Conservation (phyloP, 1,284 basidiomycete genomes). For the Rhodotorula sp. region DNA sequence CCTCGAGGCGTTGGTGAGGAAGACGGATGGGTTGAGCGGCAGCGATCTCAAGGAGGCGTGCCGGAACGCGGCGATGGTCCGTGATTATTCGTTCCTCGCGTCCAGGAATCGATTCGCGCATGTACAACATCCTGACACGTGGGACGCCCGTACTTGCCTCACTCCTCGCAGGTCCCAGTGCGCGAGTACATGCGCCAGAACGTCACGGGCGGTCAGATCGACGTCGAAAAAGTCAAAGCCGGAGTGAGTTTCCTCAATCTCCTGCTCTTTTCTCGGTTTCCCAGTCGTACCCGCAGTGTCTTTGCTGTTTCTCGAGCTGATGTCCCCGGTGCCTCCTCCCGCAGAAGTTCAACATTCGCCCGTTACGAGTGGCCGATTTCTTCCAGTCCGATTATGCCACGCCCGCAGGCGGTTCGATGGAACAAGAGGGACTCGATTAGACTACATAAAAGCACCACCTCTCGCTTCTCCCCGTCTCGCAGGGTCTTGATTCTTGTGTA, state of each 20-base stretch:
- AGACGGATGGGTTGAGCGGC: constrained; percentile 78
- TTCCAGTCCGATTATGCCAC: constrained; percentile 23
- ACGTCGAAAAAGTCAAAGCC: constrained; percentile 33
- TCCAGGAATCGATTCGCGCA: neutral
- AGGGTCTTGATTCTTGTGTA: too few relatives aligned
- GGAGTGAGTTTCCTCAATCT: constrained; percentile 17
- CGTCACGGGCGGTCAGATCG: constrained; percentile 31
- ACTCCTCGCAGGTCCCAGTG: constrained; percentile 72
- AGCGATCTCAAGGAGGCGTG: constrained; percentile 95
- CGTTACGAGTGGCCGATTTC: constrained; percentile 31
- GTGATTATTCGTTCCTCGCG: neutral
- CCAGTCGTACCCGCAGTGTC: too few relatives aligned
- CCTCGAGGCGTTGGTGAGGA: constrained; percentile 65
- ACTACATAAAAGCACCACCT: neutral
- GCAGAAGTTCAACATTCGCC: constrained; percentile 38
- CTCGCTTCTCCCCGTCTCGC: too few relatives aligned
- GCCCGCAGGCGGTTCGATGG: constrained; percentile 1
- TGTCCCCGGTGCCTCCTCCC: too few relatives aligned
- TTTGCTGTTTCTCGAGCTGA: too few relatives aligned
- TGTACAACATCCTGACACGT: neutral
- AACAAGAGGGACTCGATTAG: constrained; percentile 5
- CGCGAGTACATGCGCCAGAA: constrained; percentile 67
- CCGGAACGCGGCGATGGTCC: constrained; percentile 58
- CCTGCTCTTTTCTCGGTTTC: neutral
- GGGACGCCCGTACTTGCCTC: constrained; percentile 44